A percentile compares a stretch with the other conserved stretches of the same genome.
These are phyloP conservation scores for Penicillium verrucosum DNA, from an alignment of 2,329 filamentous ascomycete species.

Conservation along the genomic window DNA sequence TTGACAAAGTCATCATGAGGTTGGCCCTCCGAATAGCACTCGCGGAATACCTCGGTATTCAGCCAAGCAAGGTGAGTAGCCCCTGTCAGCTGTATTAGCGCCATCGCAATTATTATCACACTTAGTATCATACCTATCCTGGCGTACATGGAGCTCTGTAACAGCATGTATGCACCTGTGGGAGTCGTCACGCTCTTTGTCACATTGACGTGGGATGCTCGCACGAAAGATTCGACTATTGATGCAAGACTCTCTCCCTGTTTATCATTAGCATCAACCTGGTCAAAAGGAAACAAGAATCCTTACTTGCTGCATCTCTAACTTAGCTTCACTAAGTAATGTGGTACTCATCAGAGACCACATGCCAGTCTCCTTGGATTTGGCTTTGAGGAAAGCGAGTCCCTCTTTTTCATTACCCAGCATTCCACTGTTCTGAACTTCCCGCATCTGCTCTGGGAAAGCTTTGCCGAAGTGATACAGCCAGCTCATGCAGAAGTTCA, in stretches of 20 bases:
- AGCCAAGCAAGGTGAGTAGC: slow-evolving; percentile 53
- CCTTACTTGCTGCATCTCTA: slow-evolving; percentile 68
- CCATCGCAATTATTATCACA: neutral
- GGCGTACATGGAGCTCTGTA: slow-evolving; percentile 71
- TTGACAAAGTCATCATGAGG: slow-evolving; percentile 77
- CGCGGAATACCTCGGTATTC: slow-evolving; percentile 69
- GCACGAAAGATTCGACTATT: slow-evolving; percentile 74
- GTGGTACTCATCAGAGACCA: slow-evolving; percentile 81
- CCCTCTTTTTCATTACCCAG: slow-evolving; percentile 76
- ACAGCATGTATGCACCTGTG: slow-evolving; percentile 69
- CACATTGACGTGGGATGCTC: slow-evolving; percentile 78
- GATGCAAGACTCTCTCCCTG: slow-evolving; percentile 57
- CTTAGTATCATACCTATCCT: slow-evolving; percentile 60
- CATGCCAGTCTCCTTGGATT: slow-evolving; percentile 82
- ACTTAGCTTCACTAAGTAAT: slow-evolving; percentile 78
- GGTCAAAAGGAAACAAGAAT: neutral
- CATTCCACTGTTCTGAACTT: slow-evolving; percentile 68
- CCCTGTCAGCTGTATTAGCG: slow-evolving; percentile 37
- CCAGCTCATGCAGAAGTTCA: slow-evolving; percentile 96
- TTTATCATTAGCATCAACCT: slow-evolving; percentile 17
- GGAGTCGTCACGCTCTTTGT: slow-evolving; percentile 69
- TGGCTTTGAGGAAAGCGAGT: slow-evolving; percentile 76
- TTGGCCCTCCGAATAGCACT: slow-evolving; percentile 63
- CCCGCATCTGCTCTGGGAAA: slow-evolving; percentile 70
- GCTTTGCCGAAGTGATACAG: slow-evolving; percentile 89